Evolutionary conservation across 1,284 basidiomycete genomes (phyloP).

Genomic region (Heterobasidion occidentale): DNA sequence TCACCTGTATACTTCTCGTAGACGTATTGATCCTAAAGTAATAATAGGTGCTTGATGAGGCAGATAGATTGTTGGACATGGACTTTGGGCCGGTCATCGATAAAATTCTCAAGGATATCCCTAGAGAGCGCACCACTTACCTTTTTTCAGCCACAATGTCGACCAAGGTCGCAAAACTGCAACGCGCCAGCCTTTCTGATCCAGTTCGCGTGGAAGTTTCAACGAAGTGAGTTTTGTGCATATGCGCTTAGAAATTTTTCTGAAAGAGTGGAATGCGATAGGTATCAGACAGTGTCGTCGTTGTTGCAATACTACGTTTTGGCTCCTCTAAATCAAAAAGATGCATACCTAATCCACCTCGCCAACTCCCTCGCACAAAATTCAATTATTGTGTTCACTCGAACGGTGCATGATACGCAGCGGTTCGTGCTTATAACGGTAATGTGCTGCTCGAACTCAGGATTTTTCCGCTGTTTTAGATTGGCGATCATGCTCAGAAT

Average conservation of each 20-base stretch:
- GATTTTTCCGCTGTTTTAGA: constrained; percentile 29
- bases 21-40: neutral
- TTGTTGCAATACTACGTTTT: constrained; percentile 95
- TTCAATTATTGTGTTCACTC: constrained; percentile 94
- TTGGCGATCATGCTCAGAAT: constrained; percentile 86
- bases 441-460: neutral
- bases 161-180: constrained; percentile 95
- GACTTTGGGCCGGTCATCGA: constrained; percentile 97
- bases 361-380: constrained; percentile 87
- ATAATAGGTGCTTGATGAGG: constrained; percentile 88
- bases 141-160: constrained; percentile 99
- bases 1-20: neutral
- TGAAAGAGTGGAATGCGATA: constrained; percentile 22
- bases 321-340: constrained; percentile 90
- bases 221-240: constrained; percentile 62
- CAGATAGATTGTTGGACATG: constrained; percentile 94
- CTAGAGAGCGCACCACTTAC: constrained; percentile 92
- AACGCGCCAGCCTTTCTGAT: constrained; percentile 91
- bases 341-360: constrained; percentile 86
- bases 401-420: constrained; percentile 93
- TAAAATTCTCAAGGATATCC: constrained; percentile 94
- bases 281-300: constrained; percentile 96
- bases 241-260: neutral
- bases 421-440: constrained; percentile 32
- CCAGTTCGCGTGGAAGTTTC: constrained; percentile 95